These are phyloP conservation scores for Gnomoniopsis smithogilvyi DNA, from an alignment of 2,329 filamentous ascomycete genomes.

Conservation along the genomic window DNA sequence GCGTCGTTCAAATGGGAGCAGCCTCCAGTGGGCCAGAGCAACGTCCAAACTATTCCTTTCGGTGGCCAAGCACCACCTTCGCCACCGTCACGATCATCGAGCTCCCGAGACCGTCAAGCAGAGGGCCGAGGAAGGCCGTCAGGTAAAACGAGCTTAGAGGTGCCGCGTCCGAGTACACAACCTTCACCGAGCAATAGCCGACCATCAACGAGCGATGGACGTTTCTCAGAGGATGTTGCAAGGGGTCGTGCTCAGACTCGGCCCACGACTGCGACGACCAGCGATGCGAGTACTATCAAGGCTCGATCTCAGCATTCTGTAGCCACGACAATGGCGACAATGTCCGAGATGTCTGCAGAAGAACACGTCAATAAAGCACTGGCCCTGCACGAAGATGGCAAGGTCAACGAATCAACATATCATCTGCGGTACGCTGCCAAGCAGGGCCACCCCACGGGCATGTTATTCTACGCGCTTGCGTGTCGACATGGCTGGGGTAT, in stretches of 20 bases:
- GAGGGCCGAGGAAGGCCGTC: conserved; percentile 23
- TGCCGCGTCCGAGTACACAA: conserved; percentile 36
- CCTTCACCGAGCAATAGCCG: conserved; percentile 43
- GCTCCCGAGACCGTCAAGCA: conserved; percentile 42
- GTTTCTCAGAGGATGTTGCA: conserved; percentile 46
- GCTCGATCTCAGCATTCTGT: conserved; percentile 41
- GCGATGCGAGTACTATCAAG: conserved; percentile 53
- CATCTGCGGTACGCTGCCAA: conserved; percentile 87
- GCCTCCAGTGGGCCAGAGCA: conserved; percentile 38
- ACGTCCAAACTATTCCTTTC: conserved; percentile 38
- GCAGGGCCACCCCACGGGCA: conserved; percentile 83
- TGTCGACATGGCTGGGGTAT: conserved; percentile 98
- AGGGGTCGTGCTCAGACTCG: conserved; percentile 32
- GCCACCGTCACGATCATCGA: conserved; percentile 58
- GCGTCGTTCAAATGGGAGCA: conserved; percentile 64
- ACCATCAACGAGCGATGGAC: conserved; percentile 41
- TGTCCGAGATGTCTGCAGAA: conserved; percentile 72
- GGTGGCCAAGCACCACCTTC: conserved; percentile 55
- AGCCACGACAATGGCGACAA: conserved; percentile 45
- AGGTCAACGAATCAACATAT: conserved; percentile 91
- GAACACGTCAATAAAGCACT: conserved; percentile 91
- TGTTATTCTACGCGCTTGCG: conserved; percentile 93
- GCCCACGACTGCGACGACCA: conserved; percentile 43
- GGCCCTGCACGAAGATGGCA: conserved; percentile 81
- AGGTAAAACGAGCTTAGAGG: conserved; percentile 31